phyloP scores from a whole-genome alignment of 257 asterid species.

The Scutellaria barbata region DNA sequence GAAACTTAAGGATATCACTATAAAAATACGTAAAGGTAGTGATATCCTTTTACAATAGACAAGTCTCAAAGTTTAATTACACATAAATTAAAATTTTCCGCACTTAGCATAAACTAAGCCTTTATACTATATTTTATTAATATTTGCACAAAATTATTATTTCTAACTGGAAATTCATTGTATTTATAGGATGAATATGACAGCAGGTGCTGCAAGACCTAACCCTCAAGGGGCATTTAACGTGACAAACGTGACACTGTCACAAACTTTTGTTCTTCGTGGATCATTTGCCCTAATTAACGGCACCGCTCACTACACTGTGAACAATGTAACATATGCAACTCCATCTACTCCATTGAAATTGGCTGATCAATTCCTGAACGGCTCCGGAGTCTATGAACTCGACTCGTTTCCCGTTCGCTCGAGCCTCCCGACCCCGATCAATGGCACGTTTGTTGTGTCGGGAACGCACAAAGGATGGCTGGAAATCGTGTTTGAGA shows the following conservation, averaged over 20 bases:
- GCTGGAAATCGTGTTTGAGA: slow-evolving; percentile 68
- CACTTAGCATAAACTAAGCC: too few species aligned
- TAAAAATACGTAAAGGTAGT: too few species aligned
- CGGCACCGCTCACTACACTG: slow-evolving; percentile 36
- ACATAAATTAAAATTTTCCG: too few species aligned
- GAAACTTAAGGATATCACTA: too few species aligned
- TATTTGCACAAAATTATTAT: too few species aligned
- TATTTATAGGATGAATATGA: slow-evolving; percentile 61
- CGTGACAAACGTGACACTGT: slow-evolving; percentile 62
- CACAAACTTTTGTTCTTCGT: slow-evolving; percentile 60
- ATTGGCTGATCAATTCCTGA: slow-evolving; percentile 57
- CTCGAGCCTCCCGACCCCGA: slow-evolving; percentile 32
- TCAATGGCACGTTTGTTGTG: slow-evolving; percentile 56
- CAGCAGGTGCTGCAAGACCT: slow-evolving; percentile 68
- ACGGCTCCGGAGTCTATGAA: slow-evolving; percentile 60
- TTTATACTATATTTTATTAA: too few species aligned
- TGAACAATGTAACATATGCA: slow-evolving; percentile 59
- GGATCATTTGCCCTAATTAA: slow-evolving; percentile 40
- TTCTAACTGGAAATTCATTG: too few species aligned
- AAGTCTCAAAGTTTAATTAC: too few species aligned
- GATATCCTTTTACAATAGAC: too few species aligned
- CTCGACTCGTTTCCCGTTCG: slow-evolving; percentile 55
- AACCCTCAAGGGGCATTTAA: slow-evolving; percentile 79
- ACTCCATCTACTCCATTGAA: slow-evolving; percentile 60
- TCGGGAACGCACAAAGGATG: slow-evolving; percentile 65